Percentiles rank a stretch among this genome's conserved stretches.
phyloP scores from a whole-genome alignment of 2,329 filamentous ascomycete genomes.

The Ceratocystis destructans region DNA sequence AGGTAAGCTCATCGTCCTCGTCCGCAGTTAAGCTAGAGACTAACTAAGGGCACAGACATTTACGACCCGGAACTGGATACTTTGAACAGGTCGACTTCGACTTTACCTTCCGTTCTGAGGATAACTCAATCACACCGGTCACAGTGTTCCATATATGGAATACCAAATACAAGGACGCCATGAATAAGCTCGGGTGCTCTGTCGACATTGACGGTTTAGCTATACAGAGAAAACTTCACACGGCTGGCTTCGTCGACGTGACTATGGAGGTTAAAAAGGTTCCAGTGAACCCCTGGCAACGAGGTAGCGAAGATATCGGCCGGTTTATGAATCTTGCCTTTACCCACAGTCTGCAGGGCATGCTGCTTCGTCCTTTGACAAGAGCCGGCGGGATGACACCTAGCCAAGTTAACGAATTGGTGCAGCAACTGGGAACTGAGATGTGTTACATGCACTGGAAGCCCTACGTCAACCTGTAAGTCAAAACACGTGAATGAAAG shows the following conservation, averaged over 20 bases:
- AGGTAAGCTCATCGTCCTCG: constrained; percentile 34
- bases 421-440: constrained; percentile 50
- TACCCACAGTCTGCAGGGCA: constrained; percentile 55
- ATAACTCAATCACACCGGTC: constrained; percentile 43
- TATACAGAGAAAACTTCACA: constrained; percentile 38
- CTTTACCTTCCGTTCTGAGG: constrained; percentile 59
- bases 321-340: constrained; percentile 75
- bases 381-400: constrained; percentile 33
- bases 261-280: constrained; percentile 54
- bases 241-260: constrained; percentile 68
- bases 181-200: constrained; percentile 48
- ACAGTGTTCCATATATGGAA: constrained; percentile 57
- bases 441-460: constrained; percentile 54
- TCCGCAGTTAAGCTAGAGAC: background rate
- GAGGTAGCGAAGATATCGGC: constrained; percentile 53
- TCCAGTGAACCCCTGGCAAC: constrained; percentile 60
- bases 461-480: constrained; percentile 66
- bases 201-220: constrained; percentile 40
- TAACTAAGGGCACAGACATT: constrained; percentile 40
- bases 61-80: constrained; percentile 59
- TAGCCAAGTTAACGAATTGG: constrained; percentile 49
- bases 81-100: constrained; percentile 89
- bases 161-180: constrained; percentile 51
- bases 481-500: constrained; percentile 22
- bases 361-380: constrained; percentile 61